Base-by-base conservation (phyloP, 208 protist species). In the Wallacemonas rigidus region DNA sequence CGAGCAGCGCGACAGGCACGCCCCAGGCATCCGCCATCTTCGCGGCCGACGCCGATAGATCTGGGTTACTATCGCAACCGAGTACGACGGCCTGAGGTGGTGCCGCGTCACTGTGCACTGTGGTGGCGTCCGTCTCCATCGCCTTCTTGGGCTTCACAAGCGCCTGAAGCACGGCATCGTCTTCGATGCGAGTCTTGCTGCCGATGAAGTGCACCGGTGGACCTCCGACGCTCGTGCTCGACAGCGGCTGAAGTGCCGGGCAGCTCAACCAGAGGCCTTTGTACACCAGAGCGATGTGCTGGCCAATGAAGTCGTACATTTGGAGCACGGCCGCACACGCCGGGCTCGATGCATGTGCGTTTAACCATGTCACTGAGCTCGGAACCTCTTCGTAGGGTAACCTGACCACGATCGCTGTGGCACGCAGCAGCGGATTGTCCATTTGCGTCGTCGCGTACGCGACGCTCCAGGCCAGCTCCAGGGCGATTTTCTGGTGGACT, bases 391-490 rank as follows among this genome's bases (percentile, higher is more conserved):
- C 56, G 76, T 87, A 92, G 40, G 90, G 90, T 39, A 95, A 71
- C 17, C 83, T 78, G 40, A 93, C 87, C 12, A 95, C 75, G 6
- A 93, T 60, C 4, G 76, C 73, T 51, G 57, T 54, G 35, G 76
- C 72, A 38, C 58, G 63, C 67, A 84, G 63, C 48, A 83, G 50
- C 35, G 68, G 51, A 17, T 80, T 73, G 62, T 81, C 79, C 2
- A 69, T 64, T 68, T 83, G 77, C 64, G 92, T 69, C 3, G 82
- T 79, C 0, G 85, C 79, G 61, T 87, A 93, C 7, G 85, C 86
- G 8, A 67, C 71, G 62, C 74, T 54, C 88, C 90, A 95, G n/a
- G 90, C 90, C 7, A 87, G 36, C 62, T 87, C 81, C 2, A 81
- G 69, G 3, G 71, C 81, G 60, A 92, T 39, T 45, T 84, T 69